phyloP scores from a whole-genome alignment of 75 land plant genomes.

The Pseudotsuga menziesii region DNA sequence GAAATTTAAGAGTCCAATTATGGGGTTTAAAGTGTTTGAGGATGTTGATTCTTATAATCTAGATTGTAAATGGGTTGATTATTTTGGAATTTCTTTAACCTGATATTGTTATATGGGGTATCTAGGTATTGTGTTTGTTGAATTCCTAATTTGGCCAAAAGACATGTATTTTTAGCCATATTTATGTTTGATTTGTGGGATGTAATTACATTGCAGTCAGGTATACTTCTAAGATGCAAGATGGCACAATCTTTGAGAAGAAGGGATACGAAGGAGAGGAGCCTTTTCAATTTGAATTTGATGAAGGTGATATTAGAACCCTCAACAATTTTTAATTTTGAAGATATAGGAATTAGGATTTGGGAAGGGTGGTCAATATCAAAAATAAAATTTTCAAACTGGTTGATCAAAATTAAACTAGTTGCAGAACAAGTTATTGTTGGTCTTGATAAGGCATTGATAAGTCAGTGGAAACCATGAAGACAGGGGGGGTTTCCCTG shows the following conservation, averaged over 20 bases:
- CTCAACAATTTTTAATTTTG: not conserved
- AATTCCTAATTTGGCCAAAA: not conserved
- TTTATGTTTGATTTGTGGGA: not conserved
- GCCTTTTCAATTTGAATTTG: slow-evolving; percentile 46
- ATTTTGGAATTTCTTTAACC: not conserved
- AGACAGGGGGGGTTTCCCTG: slow-evolving; percentile 41
- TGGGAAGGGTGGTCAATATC: not conserved
- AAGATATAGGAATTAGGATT: slow-evolving; percentile 5
- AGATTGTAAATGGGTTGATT: no score
- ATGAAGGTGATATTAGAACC: slow-evolving; percentile 52
- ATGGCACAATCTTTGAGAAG: slow-evolving; percentile 73
- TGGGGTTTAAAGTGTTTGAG: not conserved
- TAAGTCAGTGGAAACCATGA: slow-evolving; percentile 54
- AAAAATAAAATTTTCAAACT: not conserved
- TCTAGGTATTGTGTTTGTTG: not conserved
- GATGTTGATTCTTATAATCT: not conserved
- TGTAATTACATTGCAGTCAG: slow-evolving; percentile 30
- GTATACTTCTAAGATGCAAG: slow-evolving; percentile 55
- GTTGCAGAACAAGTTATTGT: slow-evolving; percentile 41
- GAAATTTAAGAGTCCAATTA: not conserved
- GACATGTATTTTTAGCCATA: not conserved
- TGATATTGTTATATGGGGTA: not conserved
- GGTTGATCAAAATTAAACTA: not conserved
- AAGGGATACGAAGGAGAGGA: slow-evolving; percentile 46
- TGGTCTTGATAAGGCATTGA: slow-evolving; percentile 52